These are phyloP conservation scores for Toxoplasma gondii DNA, from an alignment of 169 alveolate genomes.

Conservation along the genomic window DNA sequence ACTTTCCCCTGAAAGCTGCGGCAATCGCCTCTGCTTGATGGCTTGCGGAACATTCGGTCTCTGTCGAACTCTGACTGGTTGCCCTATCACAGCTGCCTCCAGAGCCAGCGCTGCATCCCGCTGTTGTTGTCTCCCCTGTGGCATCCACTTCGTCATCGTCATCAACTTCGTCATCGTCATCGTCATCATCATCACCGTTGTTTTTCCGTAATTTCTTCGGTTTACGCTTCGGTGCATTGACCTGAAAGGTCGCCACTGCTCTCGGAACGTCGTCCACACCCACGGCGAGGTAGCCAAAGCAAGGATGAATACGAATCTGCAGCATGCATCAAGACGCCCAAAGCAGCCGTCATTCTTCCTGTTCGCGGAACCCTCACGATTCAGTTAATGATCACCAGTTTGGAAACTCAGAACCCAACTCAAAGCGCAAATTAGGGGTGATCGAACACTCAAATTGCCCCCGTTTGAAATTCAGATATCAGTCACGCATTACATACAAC, in stretches of 20 bases:
- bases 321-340: neutral
- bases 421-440: no score
- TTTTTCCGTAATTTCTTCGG: neutral
- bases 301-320: constrained; percentile 61
- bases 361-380: no score
- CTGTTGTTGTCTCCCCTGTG: neutral
- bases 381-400: no score
- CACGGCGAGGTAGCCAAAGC: constrained; percentile 55
- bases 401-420: no score
- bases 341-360: neutral
- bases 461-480: no score
- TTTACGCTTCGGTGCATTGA: neutral
- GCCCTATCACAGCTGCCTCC: neutral
- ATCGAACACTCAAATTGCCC: no score
- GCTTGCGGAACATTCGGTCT: neutral
- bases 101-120: neutral
- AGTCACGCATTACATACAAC: no score
- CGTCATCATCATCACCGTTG: neutral
- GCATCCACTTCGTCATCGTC: neutral
- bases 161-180: neutral
- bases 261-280: constrained; percentile 49
- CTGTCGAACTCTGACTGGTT: neutral
- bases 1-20: neutral
- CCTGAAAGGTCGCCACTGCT: constrained; percentile 38
- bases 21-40: neutral